Conservation (phyloP, 495 filamentous ascomycete genomes). For the Penicillium herquei region DNA sequence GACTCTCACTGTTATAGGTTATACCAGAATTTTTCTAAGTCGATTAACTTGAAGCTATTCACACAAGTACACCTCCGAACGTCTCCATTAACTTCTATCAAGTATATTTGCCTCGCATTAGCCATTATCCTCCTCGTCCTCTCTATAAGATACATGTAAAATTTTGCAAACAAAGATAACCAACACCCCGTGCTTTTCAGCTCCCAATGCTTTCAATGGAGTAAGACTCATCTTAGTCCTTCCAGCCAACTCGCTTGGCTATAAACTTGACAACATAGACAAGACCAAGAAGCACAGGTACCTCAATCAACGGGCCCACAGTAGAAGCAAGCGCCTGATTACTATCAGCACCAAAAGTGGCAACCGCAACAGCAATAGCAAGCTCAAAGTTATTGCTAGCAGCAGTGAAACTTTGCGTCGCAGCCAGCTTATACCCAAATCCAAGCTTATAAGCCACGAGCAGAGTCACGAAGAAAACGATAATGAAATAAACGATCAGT, state of each 20-base stretch:
- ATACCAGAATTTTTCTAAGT: too few relatives aligned
- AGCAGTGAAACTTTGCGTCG: slow-evolving; percentile 89
- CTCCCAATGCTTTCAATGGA: too few relatives aligned
- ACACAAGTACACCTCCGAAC: too few relatives aligned
- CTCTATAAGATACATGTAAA: too few relatives aligned
- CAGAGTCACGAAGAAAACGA: slow-evolving; percentile 72
- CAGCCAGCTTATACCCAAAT: slow-evolving; percentile 68
- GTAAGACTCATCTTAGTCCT: slow-evolving; percentile 9
- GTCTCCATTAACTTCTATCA: too few relatives aligned
- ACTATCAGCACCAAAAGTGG: slow-evolving; percentile 74
- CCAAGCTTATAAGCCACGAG: slow-evolving; percentile 55
- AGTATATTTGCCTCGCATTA: too few relatives aligned
- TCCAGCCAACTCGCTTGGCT: slow-evolving; percentile 18
- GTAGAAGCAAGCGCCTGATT: slow-evolving; percentile 88
- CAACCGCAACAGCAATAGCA: slow-evolving; percentile 88
- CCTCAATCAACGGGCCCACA: slow-evolving; percentile 88
- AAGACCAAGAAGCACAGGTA: slow-evolving; percentile 77
- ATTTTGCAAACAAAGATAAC: too few relatives aligned
- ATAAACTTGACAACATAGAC: slow-evolving; percentile 69
- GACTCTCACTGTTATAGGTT: too few relatives aligned
- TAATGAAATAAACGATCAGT: slow-evolving; percentile 72
- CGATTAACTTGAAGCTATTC: too few relatives aligned
- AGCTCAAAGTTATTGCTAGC: slow-evolving; percentile 96
- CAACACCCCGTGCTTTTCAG: too few relatives aligned
- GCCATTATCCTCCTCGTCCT: too few relatives aligned